Conservation (phyloP, 352 stramenopile genomes). For the Globisporangium nodosum region DNA sequence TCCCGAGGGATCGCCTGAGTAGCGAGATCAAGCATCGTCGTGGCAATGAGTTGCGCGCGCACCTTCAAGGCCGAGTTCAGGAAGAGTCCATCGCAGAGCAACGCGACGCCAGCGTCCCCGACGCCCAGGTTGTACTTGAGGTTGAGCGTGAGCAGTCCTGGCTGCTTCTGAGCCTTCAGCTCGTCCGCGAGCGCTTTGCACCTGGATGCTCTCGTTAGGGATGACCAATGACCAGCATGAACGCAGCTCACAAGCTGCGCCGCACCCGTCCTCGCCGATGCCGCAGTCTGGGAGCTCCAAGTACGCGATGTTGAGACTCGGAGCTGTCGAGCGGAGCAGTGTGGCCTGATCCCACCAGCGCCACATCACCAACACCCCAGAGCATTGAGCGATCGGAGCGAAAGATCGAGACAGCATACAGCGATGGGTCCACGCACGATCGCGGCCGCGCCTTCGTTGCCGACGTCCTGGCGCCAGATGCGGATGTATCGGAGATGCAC, state of each 20-base stretch:
- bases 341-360: slow-evolving; percentile 21
- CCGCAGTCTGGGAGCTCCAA: slow-evolving; percentile 72
- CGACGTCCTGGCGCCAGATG: slow-evolving; percentile 79
- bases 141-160: slow-evolving; percentile 67
- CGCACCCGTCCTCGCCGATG: slow-evolving; percentile 51
- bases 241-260: background rate
- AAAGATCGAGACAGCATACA: background rate
- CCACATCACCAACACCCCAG: background rate
- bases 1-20: too few species aligned
- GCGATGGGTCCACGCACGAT: slow-evolving; percentile 34
- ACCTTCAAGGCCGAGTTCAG: slow-evolving; percentile 65
- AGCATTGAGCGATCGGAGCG: background rate
- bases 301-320: slow-evolving; percentile 65
- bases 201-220: slow-evolving; percentile 9
- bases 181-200: slow-evolving; percentile 50
- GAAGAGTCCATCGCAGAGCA: slow-evolving; percentile 67
- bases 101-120: slow-evolving; percentile 40
- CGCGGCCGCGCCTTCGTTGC: slow-evolving; percentile 58
- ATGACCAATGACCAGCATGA: background rate
- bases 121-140: slow-evolving; percentile 70
- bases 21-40: too few species aligned
- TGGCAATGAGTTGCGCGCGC: background rate
- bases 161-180: slow-evolving; percentile 41
- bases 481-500: slow-evolving; percentile 65
- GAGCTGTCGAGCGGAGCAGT: slow-evolving; percentile 31